Base-by-base conservation (phyloP, 495 filamentous ascomycete genomes). In the Venustampulla echinocandica region DNA sequence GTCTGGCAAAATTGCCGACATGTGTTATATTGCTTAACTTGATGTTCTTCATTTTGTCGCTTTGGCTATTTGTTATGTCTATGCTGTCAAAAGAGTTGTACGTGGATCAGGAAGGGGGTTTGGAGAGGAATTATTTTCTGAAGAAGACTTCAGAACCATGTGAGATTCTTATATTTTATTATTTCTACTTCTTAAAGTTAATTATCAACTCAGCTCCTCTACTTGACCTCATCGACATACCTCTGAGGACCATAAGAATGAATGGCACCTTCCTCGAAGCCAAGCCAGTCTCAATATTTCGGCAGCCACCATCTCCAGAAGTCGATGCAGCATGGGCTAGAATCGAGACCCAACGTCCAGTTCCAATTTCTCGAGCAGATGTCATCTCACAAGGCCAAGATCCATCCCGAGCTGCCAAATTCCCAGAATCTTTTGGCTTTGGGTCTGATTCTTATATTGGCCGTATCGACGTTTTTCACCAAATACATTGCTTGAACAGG, bases 401-500 rank as follows among this genome's bases (percentile, higher is more conserved):
- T 23, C 46, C 46, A 2, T 19, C 3, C 4, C 4, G 45, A 18
- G 46, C 22, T 6, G 46, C 27, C 20, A 10, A 4, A 3, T 23
- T 47, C 13, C 46, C 46, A n/a, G 37, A 24, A 3, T 6, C 3
- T 21, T 48, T 5, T 3, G 46, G 46, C 9, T 13, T 9, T 24
- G 46, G 46, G 4, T 14, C 36, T 2, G 46, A 48, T 4, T 5
- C 15, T 13, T 48, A 48, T 20, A 10, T 22, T 21, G 46, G 46
- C 4, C 43, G 46, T 7, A 10, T 67, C 57, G 21, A 69, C 53
- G 14, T 68, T 11, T 59, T 51, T 43, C 56, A 59, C 43, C 36
- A 59, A 36, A 52, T 59, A 2, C 56, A 59, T 22, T 59, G 56
- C 33, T 32, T 59, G 11, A 47, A 59, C 27, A 48, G 21, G 10